phyloP scores from a whole-genome alignment of 106 monocot species.

The Vanilla planifolia region DNA sequence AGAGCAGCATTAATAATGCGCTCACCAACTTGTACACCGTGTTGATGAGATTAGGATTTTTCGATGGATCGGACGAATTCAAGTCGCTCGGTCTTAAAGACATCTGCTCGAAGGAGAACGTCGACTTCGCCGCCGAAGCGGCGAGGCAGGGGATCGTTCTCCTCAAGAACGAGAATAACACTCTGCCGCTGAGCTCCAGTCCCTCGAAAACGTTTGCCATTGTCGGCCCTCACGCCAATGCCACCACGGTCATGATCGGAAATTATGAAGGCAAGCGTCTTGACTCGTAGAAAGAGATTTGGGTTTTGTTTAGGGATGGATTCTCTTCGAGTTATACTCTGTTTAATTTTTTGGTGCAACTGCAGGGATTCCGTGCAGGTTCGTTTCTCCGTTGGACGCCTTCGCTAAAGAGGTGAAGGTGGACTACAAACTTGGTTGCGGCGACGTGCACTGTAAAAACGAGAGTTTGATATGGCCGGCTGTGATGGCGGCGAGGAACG shows the following conservation, averaged over 20 bases:
- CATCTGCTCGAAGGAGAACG: slow-evolving; percentile 16
- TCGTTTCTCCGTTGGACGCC: not conserved
- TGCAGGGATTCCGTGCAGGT: slow-evolving; percentile 29
- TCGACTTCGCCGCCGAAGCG: slow-evolving; percentile 16
- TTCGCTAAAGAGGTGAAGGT: slow-evolving; percentile 4
- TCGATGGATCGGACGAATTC: slow-evolving; percentile 16
- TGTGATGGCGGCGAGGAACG: slow-evolving; percentile 7
- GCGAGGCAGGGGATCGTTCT: slow-evolving; percentile 30
- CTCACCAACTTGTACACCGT: slow-evolving; percentile 17
- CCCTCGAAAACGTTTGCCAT: slow-evolving; percentile 13
- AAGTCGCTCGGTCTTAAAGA: slow-evolving; percentile 9
- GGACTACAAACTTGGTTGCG: not conserved
- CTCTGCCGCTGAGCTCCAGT: not conserved
- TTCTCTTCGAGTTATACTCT: not conserved
- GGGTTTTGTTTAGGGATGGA: not conserved
- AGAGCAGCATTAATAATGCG: slow-evolving; percentile 33
- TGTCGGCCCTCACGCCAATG: slow-evolving; percentile 32
- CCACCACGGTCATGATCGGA: slow-evolving; percentile 25
- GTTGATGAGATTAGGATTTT: slow-evolving; percentile 40
- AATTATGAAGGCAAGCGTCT: slow-evolving; percentile 50
- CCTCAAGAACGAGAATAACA: slow-evolving; percentile 13
- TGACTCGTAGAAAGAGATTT: too few relatives aligned
- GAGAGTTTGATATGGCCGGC: not conserved
- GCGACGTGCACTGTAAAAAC: not conserved
- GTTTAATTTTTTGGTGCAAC: not conserved